Percentiles rank a stretch among this genome's conserved stretches.
Conservation (phyloP, 441 rosid species). For the Theobroma grandiflorum region DNA sequence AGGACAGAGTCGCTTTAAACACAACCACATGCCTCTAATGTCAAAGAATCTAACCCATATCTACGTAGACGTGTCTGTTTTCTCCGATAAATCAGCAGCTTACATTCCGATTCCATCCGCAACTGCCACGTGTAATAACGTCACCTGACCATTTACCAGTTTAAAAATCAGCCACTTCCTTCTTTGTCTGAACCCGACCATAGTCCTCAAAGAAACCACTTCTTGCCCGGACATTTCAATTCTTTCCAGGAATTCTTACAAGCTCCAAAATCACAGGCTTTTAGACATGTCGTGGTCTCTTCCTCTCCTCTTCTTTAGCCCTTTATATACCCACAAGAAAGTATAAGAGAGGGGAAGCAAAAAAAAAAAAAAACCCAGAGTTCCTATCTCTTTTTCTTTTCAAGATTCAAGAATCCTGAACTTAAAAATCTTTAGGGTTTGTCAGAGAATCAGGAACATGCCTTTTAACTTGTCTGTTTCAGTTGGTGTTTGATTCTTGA, state of each 20-base stretch:
- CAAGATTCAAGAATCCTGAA: background rate
- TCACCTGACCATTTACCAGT: background rate
- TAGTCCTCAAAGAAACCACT: background rate
- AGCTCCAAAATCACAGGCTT: conserved; percentile 16
- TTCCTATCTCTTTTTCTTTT: background rate
- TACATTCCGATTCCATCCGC: background rate
- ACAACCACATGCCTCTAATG: background rate
- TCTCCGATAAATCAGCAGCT: background rate
- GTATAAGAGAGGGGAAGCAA: background rate
- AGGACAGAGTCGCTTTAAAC: background rate
- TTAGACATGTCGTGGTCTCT: conserved; percentile 34
- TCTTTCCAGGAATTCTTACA: background rate
- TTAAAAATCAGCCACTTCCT: background rate
- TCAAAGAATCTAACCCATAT: conserved; percentile 1
- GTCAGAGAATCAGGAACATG: conserved; percentile 10
- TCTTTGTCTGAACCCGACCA: background rate
- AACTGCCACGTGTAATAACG: conserved; percentile 35
- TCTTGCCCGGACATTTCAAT: background rate
- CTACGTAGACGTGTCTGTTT: background rate
- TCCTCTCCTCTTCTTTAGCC: conserved; percentile 28
- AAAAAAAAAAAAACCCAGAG: background rate
- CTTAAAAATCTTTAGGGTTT: conserved; percentile 14
- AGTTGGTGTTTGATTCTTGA: background rate
- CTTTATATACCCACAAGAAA: background rate
- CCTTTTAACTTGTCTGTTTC: background rate